Evolutionary conservation across 1,284 basidiomycete genomes (phyloP).

Genomic region (Pseudozyma pruni): DNA sequence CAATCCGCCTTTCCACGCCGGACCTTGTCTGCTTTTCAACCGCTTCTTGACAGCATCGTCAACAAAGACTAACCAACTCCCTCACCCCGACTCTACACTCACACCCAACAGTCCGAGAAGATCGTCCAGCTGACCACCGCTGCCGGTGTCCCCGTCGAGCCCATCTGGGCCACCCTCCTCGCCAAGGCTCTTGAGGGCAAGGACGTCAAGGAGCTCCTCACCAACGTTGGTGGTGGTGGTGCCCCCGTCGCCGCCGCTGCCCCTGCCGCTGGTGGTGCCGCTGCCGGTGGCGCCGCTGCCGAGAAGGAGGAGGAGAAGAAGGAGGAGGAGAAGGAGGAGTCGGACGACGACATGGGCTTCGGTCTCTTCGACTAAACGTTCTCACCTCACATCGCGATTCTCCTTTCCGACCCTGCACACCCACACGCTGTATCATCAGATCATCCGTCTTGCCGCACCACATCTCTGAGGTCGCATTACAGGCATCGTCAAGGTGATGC

Average conservation of each 20-base stretch:
- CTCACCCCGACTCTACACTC: neutral
- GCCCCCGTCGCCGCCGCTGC: conserved; percentile 71
- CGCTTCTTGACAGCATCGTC: neutral
- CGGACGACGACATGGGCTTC: conserved; percentile 74
- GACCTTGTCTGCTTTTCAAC: neutral
- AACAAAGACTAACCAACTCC: conserved; percentile 1
- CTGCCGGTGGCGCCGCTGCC: conserved; percentile 76
- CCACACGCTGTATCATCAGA: conserved; percentile 47
- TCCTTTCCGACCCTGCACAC: conserved; percentile 1
- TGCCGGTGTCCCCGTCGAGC: conserved; percentile 87
- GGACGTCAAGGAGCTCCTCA: conserved; percentile 93
- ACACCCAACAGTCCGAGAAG: conserved; percentile 80
- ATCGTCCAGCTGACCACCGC: conserved; percentile 83
- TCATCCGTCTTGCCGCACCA: too few species aligned
- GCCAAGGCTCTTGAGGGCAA: conserved; percentile 98
- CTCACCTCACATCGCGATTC: neutral
- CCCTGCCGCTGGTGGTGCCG: conserved; percentile 74
- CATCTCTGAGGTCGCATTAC: too few species aligned
- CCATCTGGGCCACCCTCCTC: conserved; percentile 96
- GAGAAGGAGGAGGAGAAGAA: conserved; percentile 84
- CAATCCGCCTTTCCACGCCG: neutral
- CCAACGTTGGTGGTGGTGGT: conserved; percentile 86
- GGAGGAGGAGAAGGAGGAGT: conserved; percentile 69
- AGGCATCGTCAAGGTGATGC: too few species aligned
- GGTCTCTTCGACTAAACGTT: conserved; percentile 80